These are phyloP conservation scores for Leishmania tropica DNA, from an alignment of 208 protist species.

Conservation along the genomic window DNA sequence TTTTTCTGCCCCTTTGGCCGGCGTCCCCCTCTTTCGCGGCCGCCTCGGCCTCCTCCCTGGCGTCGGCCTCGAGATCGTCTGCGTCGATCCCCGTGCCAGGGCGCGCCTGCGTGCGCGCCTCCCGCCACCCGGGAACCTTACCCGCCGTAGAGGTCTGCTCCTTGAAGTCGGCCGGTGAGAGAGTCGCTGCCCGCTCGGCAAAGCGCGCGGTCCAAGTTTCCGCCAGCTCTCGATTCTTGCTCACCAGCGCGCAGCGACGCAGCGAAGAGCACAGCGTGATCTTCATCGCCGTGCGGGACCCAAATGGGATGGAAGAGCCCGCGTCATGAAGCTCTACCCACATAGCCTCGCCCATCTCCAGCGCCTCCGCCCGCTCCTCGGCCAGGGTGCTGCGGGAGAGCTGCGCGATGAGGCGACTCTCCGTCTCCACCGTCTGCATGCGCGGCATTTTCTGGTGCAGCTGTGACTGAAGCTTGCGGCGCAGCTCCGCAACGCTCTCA, in stretches of 20 bases:
- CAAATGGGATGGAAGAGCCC: slow-evolving; percentile 44
- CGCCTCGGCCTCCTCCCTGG: slow-evolving; percentile 24
- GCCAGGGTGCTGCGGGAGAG: slow-evolving; percentile 52
- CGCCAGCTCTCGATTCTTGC: slow-evolving; percentile 38
- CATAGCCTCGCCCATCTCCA: slow-evolving; percentile 64
- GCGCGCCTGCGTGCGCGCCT: slow-evolving; percentile 30
- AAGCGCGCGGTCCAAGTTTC: slow-evolving; percentile 82
- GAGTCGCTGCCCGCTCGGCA: slow-evolving; percentile 41
- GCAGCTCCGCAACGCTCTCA: slow-evolving; percentile 31
- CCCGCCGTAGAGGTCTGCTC: slow-evolving; percentile 21
- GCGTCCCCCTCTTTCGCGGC: not conserved
- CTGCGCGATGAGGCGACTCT: slow-evolving; percentile 60
- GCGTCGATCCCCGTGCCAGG: slow-evolving; percentile 70
- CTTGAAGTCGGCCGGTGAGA: slow-evolving; percentile 68
- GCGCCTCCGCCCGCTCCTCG: slow-evolving; percentile 69
- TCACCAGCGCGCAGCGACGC: slow-evolving; percentile 77
- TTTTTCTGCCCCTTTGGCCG: not conserved
- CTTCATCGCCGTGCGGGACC: slow-evolving; percentile 62
- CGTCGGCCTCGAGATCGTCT: slow-evolving; percentile 59
- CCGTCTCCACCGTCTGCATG: slow-evolving; percentile 58
- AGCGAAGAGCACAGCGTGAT: slow-evolving; percentile 70
- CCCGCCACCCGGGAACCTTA: slow-evolving; percentile 31
- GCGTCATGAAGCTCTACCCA: slow-evolving; percentile 67
- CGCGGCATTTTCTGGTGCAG: slow-evolving; percentile 31
- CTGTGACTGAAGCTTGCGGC: slow-evolving; percentile 32